These are phyloP conservation scores for Skeletonema potamos DNA, from an alignment of 108 stramenopile genomes.

Conservation along the genomic window DNA sequence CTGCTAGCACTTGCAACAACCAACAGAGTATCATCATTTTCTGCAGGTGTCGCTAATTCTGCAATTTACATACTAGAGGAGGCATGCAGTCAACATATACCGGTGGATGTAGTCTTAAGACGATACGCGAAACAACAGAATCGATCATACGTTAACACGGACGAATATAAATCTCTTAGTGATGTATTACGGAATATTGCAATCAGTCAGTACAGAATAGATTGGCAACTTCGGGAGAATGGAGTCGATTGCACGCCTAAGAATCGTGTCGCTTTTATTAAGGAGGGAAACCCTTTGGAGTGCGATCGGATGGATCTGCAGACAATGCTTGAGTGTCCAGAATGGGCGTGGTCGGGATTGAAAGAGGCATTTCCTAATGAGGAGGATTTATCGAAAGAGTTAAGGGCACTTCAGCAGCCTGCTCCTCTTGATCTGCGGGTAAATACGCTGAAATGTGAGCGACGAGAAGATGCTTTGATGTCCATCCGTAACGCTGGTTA, in stretches of 20 bases:
- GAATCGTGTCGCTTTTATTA: background rate
- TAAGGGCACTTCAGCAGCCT: constrained; percentile 1
- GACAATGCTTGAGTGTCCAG: constrained; percentile 3
- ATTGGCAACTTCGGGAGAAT: background rate
- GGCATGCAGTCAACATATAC: constrained; percentile 1
- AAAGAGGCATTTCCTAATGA: background rate
- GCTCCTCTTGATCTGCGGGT: constrained; percentile 5
- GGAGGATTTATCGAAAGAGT: constrained; percentile 1
- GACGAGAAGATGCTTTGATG: background rate
- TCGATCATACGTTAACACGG: background rate
- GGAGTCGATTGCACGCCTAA: background rate
- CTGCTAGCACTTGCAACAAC: background rate
- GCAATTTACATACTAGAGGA: constrained; percentile 11
- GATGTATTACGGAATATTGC: constrained; percentile 1
- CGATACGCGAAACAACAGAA: constrained; percentile 4
- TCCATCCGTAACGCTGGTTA: background rate
- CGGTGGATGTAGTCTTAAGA: constrained; percentile 2
- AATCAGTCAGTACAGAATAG: constrained; percentile 5
- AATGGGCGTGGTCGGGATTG: constrained; percentile 3
- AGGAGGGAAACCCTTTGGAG: background rate
- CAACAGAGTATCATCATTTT: background rate
- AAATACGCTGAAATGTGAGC: constrained; percentile 1
- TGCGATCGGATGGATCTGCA: background rate
- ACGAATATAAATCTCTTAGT: constrained; percentile 2
- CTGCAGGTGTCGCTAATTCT: background rate